Evolutionary conservation across 768 basidiomycete genomes (phyloP).

Genomic region (Rhodotorula sphaerocarpa): DNA sequence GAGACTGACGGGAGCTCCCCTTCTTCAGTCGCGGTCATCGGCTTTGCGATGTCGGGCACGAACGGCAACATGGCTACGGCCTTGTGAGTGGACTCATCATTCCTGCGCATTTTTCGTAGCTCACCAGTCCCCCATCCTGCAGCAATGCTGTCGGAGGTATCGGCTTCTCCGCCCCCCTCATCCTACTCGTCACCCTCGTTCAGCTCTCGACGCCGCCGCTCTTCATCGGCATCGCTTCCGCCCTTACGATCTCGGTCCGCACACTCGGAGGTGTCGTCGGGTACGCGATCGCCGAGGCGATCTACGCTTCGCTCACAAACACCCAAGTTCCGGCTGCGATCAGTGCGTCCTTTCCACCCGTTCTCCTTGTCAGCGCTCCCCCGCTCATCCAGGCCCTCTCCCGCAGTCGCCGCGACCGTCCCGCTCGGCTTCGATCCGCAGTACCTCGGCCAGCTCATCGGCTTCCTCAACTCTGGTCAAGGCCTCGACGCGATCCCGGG

Average conservation of each 20-base stretch:
- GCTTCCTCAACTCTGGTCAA: neutral
- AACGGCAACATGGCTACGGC: neutral
- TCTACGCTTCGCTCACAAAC: constrained; percentile 8
- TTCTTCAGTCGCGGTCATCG: constrained; percentile 1
- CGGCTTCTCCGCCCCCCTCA: constrained; percentile 17
- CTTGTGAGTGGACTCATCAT: neutral
- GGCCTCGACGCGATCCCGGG: constrained; percentile 7
- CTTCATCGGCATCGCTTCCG: constrained; percentile 16
- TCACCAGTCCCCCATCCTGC: too few relatives aligned
- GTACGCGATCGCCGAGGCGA: constrained; percentile 8
- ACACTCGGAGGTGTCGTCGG: constrained; percentile 8
- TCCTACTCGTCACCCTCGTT: constrained; percentile 9
- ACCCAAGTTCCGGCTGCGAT: constrained; percentile 2
- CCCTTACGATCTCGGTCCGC: constrained; percentile 3
- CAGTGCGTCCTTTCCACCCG: neutral
- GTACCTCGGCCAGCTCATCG: constrained; percentile 9
- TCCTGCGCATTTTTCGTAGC: neutral
- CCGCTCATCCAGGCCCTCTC: neutral
- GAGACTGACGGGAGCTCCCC: too few relatives aligned
- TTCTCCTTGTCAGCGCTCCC: neutral
- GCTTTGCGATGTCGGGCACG: neutral
- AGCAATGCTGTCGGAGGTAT: constrained; percentile 8
- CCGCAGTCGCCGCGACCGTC: neutral
- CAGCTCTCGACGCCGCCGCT: constrained; percentile 17
- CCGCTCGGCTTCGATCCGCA: constrained; percentile 7